Base-by-base conservation (phyloP, 148 eudicot genomes). In the Pharnaceum exiguum region DNA sequence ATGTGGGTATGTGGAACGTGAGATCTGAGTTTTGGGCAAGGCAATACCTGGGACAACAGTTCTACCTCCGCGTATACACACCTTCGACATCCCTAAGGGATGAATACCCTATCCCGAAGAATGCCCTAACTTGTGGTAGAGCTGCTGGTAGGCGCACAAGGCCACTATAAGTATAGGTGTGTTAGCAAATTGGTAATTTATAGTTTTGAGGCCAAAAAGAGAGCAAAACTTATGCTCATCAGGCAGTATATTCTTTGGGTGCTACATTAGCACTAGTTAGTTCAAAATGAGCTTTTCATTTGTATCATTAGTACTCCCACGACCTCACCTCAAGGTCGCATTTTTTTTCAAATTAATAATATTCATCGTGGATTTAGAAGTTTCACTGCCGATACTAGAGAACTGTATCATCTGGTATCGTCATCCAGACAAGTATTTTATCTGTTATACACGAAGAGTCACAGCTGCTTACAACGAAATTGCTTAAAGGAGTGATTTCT, bases 1-100 rank as follows among this genome's bases (percentile, higher is more conserved):
- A 93, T 46, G 98, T 85, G 3, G 98, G 98, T 22, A 88, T 85
- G 98, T 93, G 98, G 98, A 85, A 93, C 65, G 45, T 93, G 58
- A 81, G 98, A 64, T 60, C 96, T 2, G 98, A 93, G 74, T 85
- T 68, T 45, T 93, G 98, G 98, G 98, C 86, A 21, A 68, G 96
- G 40, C 98, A 88, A 51, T 93, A 93, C 70, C 68, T 93, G 3
- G 98, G 98, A 26, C 95, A 93, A 48, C 98, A 93, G 26, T 55
- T 88, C 42, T 93, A 93, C 62, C 68, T 93, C 1, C 76, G 90
- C 12, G 96, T 93, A n/a, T 85, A 67, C 39, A 88, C 98, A 10
- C 3, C 69, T 0, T 81, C 98, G 0, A 86, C 82, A 56, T 93
- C 98, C 30, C 59, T 88, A 21, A 79, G 96, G 55, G 96, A 93